phyloP scores from a whole-genome alignment of 2,329 filamentous ascomycete genomes.

The Fusarium sp. region DNA sequence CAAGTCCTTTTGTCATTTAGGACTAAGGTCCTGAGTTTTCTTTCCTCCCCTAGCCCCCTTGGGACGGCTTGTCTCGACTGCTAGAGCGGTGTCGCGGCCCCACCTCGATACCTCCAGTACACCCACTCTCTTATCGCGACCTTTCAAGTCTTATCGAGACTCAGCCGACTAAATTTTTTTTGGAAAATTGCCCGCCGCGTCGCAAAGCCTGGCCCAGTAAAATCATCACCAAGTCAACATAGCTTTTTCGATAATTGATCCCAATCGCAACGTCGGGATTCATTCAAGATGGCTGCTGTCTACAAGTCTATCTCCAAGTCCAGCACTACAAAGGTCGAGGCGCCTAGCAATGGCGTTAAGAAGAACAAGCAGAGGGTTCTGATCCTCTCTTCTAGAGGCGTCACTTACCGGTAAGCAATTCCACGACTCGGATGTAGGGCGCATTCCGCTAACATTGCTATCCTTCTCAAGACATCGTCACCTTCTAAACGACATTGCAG shows the following conservation, averaged over 20 bases:
- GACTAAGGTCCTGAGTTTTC: too few relatives aligned
- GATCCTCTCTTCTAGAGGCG: conserved; percentile 90
- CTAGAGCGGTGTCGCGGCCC: conserved; percentile 37
- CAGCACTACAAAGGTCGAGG: conserved; percentile 60
- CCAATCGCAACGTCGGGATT: conserved; percentile 12
- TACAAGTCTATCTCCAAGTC: conserved; percentile 79
- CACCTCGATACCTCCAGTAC: conserved; percentile 13
- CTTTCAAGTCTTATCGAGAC: conserved; percentile 46
- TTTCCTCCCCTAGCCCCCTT: neutral
- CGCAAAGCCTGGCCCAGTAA: conserved; percentile 31
- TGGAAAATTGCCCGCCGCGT: conserved; percentile 38
- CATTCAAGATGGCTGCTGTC: conserved; percentile 69
- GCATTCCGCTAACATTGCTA: conserved; percentile 30
- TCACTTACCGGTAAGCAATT: conserved; percentile 78
- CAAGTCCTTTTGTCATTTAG: too few relatives aligned
- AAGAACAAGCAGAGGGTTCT: conserved; percentile 83
- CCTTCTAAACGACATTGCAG: conserved; percentile 86
- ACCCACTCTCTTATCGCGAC: conserved; percentile 42
- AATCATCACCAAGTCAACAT: conserved; percentile 30
- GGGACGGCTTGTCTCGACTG: conserved; percentile 18
- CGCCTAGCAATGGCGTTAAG: conserved; percentile 59
- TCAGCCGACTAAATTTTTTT: conserved; percentile 45
- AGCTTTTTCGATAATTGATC: conserved; percentile 11
- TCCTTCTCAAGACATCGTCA: conserved; percentile 79
- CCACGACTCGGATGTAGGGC: neutral